Evolutionary conservation across 257 asterid species (phyloP).

Genomic region (Lycium barbarum): DNA sequence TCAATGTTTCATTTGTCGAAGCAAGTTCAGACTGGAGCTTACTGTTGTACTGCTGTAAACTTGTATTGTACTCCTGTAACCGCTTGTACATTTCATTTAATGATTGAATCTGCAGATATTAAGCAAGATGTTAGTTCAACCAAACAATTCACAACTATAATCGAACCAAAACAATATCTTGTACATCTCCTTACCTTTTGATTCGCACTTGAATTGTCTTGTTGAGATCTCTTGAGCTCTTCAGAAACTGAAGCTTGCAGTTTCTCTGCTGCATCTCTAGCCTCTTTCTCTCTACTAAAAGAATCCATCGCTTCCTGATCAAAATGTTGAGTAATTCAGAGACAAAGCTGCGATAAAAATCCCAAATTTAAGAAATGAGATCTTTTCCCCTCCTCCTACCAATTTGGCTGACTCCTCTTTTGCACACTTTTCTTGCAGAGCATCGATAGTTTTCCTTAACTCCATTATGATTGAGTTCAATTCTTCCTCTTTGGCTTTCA

Average conservation of each 20-base stretch:
- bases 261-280: conserved; percentile 71
- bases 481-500: conserved; percentile 85
- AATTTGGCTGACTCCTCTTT: conserved; percentile 76
- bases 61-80: conserved; percentile 82
- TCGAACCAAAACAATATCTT: conserved; percentile 18
- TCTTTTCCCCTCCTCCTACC: conserved; percentile 48
- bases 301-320: conserved; percentile 80
- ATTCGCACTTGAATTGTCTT: conserved; percentile 58
- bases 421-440: conserved; percentile 67
- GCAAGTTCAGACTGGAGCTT: conserved; percentile 87
- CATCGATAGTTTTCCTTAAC: conserved; percentile 66
- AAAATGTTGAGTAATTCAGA: conserved; percentile 26
- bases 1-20: conserved; percentile 62
- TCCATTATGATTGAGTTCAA: conserved; percentile 76
- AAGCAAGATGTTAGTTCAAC: conserved; percentile 5
- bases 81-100: conserved; percentile 76
- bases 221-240: conserved; percentile 76
- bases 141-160: conserved; percentile 4
- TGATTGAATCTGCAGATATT: conserved; percentile 72
- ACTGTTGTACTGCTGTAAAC: conserved; percentile 85
- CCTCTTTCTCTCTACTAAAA: conserved; percentile 70
- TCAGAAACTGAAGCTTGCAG: conserved; percentile 71
- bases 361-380: conserved; percentile 18
- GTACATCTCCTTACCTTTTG: conserved; percentile 60
- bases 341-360: not conserved